Conservation (phyloP, 345 rosid genomes). For the Euphorbia pulcherrima region DNA sequence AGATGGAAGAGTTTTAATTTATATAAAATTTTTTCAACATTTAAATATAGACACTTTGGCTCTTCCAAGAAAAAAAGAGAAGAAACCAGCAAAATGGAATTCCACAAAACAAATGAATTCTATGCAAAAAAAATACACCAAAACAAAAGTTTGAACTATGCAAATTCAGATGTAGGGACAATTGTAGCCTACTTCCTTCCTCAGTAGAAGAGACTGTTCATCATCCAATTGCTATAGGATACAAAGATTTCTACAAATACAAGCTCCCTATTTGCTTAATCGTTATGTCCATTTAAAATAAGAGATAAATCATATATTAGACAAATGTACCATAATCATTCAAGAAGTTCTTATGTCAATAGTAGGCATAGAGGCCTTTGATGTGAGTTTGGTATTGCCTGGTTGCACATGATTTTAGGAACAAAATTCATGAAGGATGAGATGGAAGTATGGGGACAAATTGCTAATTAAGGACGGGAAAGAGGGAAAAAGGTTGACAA, state of each 20-base stretch:
- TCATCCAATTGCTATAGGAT: conserved; percentile 52
- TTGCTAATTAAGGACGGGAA: not conserved
- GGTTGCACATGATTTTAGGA: conserved; percentile 2
- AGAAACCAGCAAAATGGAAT: not conserved
- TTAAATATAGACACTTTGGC: no score
- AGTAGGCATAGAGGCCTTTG: conserved; percentile 83
- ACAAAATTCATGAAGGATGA: not conserved
- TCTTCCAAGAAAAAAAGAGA: no score
- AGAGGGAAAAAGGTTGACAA: not conserved
- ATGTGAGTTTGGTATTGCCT: conserved; percentile 90
- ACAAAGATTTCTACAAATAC: conserved; percentile 40
- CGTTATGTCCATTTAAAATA: conserved; percentile 25
- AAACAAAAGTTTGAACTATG: not conserved
- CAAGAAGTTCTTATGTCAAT: conserved; percentile 81
- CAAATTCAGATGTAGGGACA: conserved; percentile 36
- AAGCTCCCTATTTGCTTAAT: conserved; percentile 43
- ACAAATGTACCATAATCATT: conserved; percentile 62
- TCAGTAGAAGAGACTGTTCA: conserved; percentile 62
- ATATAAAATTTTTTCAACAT: no score
- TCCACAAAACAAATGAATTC: not conserved
- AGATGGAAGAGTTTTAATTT: no score
- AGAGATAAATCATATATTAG: not conserved
- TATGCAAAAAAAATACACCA: not conserved
- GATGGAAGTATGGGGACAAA: not conserved
- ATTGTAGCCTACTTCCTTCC: conserved; percentile 70